A percentile compares a stretch with the other conserved stretches of the same genome.
phyloP scores from a whole-genome alignment of 441 rosid species.

The Bocquillonia castaneifolia region DNA sequence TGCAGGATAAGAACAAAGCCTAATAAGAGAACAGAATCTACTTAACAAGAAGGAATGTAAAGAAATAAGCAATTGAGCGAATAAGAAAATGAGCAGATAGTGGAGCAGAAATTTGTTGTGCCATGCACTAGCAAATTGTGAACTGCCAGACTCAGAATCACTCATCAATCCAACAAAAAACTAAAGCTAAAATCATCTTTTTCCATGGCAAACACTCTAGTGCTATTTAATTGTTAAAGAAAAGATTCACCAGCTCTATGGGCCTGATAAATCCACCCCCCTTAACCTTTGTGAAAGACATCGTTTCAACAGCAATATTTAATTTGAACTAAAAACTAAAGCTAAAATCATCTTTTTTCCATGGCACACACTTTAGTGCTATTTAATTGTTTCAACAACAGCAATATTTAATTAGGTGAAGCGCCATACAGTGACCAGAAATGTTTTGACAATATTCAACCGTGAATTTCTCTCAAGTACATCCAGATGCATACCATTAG shows the following conservation, averaged over 20 bases:
- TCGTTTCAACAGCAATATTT: too few species aligned
- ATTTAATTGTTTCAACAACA: not conserved
- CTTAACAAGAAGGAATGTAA: not conserved
- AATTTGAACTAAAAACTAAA: not conserved
- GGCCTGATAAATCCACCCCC: too few species aligned
- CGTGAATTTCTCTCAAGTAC: too few species aligned
- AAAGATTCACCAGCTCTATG: too few species aligned
- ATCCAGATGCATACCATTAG: too few species aligned
- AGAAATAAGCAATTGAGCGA: not conserved
- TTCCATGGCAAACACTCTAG: not conserved
- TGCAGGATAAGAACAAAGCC: not conserved
- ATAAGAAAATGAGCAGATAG: not conserved
- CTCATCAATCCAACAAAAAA: not conserved
- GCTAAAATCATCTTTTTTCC: not conserved
- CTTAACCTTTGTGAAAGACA: too few species aligned
- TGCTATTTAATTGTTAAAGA: not conserved
- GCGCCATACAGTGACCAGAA: too few species aligned
- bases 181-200: not conserved
- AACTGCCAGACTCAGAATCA: not conserved
- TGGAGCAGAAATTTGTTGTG: not conserved
- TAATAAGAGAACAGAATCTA: not conserved
- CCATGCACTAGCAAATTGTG: not conserved
- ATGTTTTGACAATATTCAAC: too few species aligned
- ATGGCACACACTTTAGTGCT: not conserved
- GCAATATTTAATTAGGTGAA: too few species aligned